phyloP scores from a whole-genome alignment of 768 basidiomycete species.

The Serendipita indica region DNA sequence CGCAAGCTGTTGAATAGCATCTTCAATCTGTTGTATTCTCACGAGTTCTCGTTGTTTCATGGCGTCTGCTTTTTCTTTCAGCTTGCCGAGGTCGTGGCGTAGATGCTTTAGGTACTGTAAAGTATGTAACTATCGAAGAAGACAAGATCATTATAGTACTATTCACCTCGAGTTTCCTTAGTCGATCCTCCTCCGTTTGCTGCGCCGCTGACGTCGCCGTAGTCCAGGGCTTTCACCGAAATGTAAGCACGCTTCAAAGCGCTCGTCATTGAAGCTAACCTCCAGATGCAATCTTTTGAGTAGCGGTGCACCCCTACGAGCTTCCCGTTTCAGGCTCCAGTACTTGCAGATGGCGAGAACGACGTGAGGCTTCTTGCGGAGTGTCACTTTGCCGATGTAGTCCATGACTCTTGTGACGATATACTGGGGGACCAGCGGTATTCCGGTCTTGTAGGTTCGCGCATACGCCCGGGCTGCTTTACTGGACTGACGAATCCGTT shows the following conservation, averaged over 20 bases:
- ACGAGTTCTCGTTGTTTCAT: constrained; percentile 65
- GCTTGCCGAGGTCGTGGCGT: constrained; percentile 58
- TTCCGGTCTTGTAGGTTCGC: constrained; percentile 82
- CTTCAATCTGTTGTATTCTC: constrained; percentile 55
- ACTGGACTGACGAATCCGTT: constrained; percentile 34
- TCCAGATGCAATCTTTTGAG: constrained; percentile 88
- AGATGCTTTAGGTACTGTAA: constrained; percentile 45
- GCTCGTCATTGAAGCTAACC: too few species aligned
- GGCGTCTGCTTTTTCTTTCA: constrained; percentile 50
- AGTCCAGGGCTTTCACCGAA: constrained; percentile 71
- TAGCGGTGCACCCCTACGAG: constrained; percentile 80
- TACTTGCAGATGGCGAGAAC: constrained; percentile 70
- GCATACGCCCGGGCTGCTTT: constrained; percentile 72
- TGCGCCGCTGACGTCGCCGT: constrained; percentile 47
- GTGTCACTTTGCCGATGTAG: constrained; percentile 53
- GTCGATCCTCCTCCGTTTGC: constrained; percentile 71
- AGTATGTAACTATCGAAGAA: not conserved
- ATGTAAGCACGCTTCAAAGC: too few species aligned
- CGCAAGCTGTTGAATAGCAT: constrained; percentile 51
- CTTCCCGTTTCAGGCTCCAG: constrained; percentile 96
- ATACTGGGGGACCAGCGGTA: constrained; percentile 77
- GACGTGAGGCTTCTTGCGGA: constrained; percentile 67
- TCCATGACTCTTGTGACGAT: constrained; percentile 65
- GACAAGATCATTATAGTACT: not conserved
- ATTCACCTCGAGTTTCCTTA: constrained; percentile 64